These are phyloP conservation scores for Gracilaria gracilis DNA, from an alignment of 23 red algal species.

Conservation along the genomic window DNA sequence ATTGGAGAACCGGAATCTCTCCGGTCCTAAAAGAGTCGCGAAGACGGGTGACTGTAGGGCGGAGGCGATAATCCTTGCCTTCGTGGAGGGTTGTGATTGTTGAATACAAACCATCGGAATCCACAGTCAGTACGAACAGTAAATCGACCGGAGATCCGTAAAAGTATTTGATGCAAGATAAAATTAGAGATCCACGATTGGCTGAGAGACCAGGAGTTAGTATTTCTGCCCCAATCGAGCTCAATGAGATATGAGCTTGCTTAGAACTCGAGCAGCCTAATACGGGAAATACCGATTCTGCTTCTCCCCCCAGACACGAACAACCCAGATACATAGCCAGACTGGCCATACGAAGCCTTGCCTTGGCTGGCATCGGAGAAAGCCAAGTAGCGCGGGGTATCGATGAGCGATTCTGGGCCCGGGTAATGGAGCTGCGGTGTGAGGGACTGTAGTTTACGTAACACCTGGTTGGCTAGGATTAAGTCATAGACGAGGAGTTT, in stretches of 20 bases:
- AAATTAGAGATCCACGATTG: not conserved
- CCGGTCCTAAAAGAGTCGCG: constrained; percentile 38
- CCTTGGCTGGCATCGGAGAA: constrained; percentile 65
- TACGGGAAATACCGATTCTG: not conserved
- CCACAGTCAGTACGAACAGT: constrained; percentile 17
- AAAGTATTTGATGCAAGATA: not conserved
- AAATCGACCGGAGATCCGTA: not conserved
- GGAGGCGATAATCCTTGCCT: constrained; percentile 33
- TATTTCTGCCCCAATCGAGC: constrained; percentile 46
- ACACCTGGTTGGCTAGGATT: not conserved
- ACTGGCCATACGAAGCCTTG: constrained; percentile 36
- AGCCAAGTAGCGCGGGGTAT: constrained; percentile 6
- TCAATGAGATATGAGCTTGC: constrained; percentile 13
- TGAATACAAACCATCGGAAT: constrained; percentile 32
- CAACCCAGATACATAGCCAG: constrained; percentile 41
- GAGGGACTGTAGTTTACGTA: not conserved
- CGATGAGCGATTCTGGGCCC: not conserved
- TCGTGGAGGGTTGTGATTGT: constrained; percentile 54
- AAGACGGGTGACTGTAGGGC: constrained; percentile 16
- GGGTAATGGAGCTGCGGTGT: not conserved
- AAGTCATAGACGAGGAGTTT: not conserved
- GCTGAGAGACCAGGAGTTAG: constrained; percentile 6
- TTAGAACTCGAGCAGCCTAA: constrained; percentile 36
- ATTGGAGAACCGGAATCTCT: constrained; percentile 17
- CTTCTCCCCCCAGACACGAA: constrained; percentile 38